Base-by-base conservation (phyloP, 2,329 filamentous ascomycete species). In the Aspergillus tubingensis region DNA sequence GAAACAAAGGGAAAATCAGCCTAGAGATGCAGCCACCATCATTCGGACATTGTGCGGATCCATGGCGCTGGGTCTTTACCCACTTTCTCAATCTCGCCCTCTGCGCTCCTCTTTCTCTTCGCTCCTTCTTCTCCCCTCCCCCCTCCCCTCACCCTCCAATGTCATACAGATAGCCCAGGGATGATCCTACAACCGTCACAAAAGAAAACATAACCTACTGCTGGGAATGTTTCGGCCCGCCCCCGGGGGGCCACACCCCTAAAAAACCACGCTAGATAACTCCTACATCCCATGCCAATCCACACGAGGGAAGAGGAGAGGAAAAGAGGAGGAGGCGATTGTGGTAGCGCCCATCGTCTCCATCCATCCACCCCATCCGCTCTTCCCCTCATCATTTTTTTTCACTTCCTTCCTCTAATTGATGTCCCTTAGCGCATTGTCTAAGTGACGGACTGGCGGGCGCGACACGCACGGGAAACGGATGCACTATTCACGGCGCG, bases 191-290 rank as follows among this genome's bases (percentile, higher is more conserved):
- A 17, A 21, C 17, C 4, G 25, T 30, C 23, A 32, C 15, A 30
- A 50, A 17, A 27, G 25, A 32, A 10, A 30, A 32, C 7, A 17
- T 13, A 32, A 17, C n/a, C 15, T 25, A 30, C 55, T 32, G 30
- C 17, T 21, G 30, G 49, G 54, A 58, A 58, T 62, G 61, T 68
- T 65, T 65, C 64, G 65, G 65, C 41, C 64, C 64, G 64, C 54
- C 63, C 61, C 64, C 61, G 60, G 56, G 48, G 47, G 48, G 56
- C 21, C 32, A 54, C 47, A 38, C 38, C 32, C 32, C 32, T 36
- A 36, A 36, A 36, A 36, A 36, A 36, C 11, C 11, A 36, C 32
- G 32, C 32, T 36, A 41, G 52, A 51, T 58, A 48, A 30, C 38
- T 32, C 48, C 27, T 25, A 23, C 32, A 27, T 30, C 36, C 43